These are phyloP conservation scores for Penicillium taxi DNA, from an alignment of 495 filamentous ascomycete species.

Conservation along the genomic window DNA sequence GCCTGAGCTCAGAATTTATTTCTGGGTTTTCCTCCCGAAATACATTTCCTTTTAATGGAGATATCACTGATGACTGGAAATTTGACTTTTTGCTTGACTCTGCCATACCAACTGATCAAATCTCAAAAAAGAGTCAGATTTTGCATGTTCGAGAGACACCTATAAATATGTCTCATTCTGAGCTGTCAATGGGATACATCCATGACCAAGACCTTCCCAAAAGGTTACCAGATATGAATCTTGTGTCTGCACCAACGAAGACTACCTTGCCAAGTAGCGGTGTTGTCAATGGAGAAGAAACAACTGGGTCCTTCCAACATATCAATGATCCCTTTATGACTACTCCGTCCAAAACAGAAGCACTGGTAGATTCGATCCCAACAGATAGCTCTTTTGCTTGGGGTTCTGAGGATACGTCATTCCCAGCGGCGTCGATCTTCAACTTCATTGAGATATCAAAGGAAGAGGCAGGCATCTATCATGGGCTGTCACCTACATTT, in stretches of 20 bases:
- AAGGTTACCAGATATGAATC: background rate
- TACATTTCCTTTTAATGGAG: too few species aligned
- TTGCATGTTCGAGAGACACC: background rate
- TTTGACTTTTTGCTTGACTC: too few species aligned
- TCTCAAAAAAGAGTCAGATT: too few species aligned
- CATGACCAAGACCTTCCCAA: background rate
- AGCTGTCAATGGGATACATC: background rate
- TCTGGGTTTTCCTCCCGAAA: background rate
- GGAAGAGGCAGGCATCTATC: background rate
- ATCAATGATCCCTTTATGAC: background rate
- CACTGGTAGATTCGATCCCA: constrained; percentile 2
- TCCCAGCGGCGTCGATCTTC: constrained; percentile 10
- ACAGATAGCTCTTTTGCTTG: constrained; percentile 1
- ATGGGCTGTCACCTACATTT: too few species aligned
- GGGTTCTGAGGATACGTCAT: constrained; percentile 1
- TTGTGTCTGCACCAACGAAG: constrained; percentile 2
- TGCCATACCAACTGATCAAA: too few species aligned
- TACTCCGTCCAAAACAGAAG: too few species aligned
- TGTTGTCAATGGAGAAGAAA: background rate
- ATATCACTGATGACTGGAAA: too few species aligned
- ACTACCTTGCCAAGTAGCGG: constrained; percentile 2
- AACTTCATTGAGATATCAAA: background rate
- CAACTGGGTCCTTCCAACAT: background rate
- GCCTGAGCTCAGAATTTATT: constrained; percentile 2
- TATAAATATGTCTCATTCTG: background rate